phyloP scores from a whole-genome alignment of 2,329 filamentous ascomycete genomes.

The Arthroderma uncinatum region DNA sequence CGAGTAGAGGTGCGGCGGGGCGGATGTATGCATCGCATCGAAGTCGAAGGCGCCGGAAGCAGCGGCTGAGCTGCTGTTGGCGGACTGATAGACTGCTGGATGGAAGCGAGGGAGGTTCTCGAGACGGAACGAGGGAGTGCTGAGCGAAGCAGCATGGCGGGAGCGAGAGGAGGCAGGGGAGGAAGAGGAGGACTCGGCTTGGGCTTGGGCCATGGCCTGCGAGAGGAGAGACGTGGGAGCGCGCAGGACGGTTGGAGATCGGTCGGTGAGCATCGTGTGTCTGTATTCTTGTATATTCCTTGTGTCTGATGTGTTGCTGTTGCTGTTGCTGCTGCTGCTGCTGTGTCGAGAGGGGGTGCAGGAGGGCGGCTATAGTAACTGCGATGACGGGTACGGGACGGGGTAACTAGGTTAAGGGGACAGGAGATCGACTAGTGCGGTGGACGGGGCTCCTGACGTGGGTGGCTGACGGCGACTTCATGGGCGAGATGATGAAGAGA shows the following conservation, averaged over 20 bases:
- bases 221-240: background rate
- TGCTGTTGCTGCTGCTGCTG: background rate
- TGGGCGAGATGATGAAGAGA: background rate
- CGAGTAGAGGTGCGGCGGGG: conserved; percentile 18
- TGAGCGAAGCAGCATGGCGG: conserved; percentile 10
- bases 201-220: conserved; percentile 4
- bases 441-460: background rate
- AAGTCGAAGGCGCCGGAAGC: background rate
- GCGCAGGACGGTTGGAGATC: background rate
- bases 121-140: conserved; percentile 22
- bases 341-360: background rate
- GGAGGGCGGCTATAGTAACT: background rate
- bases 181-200: conserved; percentile 6
- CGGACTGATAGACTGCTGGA: conserved; percentile 34
- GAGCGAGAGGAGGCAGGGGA: conserved; percentile 8
- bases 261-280: conserved; percentile 2
- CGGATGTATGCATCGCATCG: background rate
- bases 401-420: background rate
- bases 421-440: background rate
- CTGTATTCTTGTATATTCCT: background rate
- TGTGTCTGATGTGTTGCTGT: background rate
- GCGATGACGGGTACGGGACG: background rate
- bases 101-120: conserved; percentile 37
- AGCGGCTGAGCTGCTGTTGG: conserved; percentile 17
- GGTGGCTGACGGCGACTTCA: background rate